These are phyloP conservation scores for Plectosphaerella plurivora DNA, from an alignment of 2,329 filamentous ascomycete species.

Conservation along the genomic window DNA sequence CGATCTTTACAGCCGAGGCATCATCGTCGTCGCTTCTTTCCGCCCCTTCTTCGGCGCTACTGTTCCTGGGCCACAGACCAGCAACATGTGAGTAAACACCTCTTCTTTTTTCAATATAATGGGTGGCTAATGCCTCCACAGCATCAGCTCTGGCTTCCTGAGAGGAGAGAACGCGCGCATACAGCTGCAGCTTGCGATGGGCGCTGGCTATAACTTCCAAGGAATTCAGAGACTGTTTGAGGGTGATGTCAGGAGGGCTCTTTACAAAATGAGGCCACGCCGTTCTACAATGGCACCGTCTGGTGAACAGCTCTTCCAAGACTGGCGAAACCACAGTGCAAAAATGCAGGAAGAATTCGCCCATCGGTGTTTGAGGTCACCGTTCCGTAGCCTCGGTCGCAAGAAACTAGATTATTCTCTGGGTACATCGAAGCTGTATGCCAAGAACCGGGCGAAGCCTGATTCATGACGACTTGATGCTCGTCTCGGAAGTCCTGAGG, in stretches of 20 bases:
- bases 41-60: conserved; percentile 21
- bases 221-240: conserved; percentile 23
- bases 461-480: too few relatives aligned
- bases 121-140: background rate
- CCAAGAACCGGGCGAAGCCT: too few relatives aligned
- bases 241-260: conserved; percentile 15
- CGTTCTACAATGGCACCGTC: background rate
- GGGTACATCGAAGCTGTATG: too few relatives aligned
- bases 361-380: too few relatives aligned
- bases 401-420: too few relatives aligned
- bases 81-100: conserved; percentile 10
- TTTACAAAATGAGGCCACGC: background rate
- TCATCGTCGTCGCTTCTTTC: conserved; percentile 21
- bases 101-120: background rate
- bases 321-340: too few relatives aligned
- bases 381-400: too few relatives aligned
- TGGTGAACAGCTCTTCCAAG: background rate
- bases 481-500: too few relatives aligned
- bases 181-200: conserved; percentile 25
- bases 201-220: conserved; percentile 19
- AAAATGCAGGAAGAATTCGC: too few relatives aligned
- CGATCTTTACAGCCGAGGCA: conserved; percentile 19
- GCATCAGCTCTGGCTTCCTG: conserved; percentile 21
- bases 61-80: conserved; percentile 14
- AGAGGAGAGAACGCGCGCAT: conserved; percentile 23